These are phyloP conservation scores for Luffa acutangula DNA, from an alignment of 306 rosid genomes.

Conservation along the genomic window DNA sequence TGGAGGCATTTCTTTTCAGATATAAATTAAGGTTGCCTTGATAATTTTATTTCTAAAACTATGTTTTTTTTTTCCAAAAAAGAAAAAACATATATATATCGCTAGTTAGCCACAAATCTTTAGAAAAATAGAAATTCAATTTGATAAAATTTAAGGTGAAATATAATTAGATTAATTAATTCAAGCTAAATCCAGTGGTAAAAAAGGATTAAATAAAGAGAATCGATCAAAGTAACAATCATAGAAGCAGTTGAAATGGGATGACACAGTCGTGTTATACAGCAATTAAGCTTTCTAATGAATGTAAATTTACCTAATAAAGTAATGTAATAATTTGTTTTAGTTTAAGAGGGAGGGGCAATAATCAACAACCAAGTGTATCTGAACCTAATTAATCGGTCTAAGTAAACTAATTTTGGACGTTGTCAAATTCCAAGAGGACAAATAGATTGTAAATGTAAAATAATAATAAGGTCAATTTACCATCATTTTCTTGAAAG, in stretches of 20 bases:
- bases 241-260: not conserved
- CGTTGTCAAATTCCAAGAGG: not conserved
- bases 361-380: not conserved
- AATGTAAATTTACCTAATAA: not conserved
- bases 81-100: too few species aligned
- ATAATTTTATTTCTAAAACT: too few species aligned
- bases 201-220: not conserved
- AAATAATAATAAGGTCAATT: not conserved
- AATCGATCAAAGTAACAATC: not conserved
- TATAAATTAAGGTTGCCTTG: not conserved
- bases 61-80: too few species aligned
- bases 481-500: not conserved
- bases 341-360: not conserved
- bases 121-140: too few species aligned
- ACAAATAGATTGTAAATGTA: not conserved
- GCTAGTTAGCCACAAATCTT: too few species aligned
- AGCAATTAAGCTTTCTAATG: not conserved
- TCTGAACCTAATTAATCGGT: not conserved
- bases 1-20: too few species aligned
- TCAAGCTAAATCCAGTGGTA: not conserved
- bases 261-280: not conserved
- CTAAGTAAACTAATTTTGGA: not conserved
- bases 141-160: not conserved
- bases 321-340: not conserved
- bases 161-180: not conserved